Evolutionary conservation across 331 rosid genomes (phyloP).

Genomic region (Stylosanthes scabra): DNA sequence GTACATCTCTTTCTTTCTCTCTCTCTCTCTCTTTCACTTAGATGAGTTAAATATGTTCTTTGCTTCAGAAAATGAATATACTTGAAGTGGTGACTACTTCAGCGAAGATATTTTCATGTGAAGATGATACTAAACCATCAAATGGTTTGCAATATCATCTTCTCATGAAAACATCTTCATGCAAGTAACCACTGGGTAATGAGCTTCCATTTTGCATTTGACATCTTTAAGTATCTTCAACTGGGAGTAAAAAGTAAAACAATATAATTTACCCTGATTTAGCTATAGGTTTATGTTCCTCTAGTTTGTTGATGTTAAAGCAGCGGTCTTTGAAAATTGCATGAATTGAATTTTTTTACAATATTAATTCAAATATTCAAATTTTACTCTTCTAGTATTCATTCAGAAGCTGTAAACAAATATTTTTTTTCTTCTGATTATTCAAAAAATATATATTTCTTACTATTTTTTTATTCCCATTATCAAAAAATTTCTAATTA

Average conservation of each 20-base stretch:
- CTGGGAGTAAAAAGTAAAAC: background rate
- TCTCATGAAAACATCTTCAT: no score
- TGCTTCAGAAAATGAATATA: background rate
- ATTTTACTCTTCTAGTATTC: background rate
- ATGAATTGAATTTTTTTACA: background rate
- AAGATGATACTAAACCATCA: no score
- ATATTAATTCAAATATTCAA: background rate
- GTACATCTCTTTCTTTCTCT: slow-evolving; percentile 50
- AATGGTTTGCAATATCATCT: no score
- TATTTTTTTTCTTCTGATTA: slow-evolving; percentile 4
- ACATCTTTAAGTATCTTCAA: background rate
- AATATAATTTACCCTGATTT: background rate
- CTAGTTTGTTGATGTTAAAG: background rate
- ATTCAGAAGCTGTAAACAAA: background rate
- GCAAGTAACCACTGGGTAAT: background rate
- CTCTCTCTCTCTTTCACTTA: slow-evolving; percentile 15
- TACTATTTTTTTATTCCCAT: no score
- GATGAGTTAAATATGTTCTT: background rate
- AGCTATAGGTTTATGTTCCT: background rate
- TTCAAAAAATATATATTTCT: background rate
- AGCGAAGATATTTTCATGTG: no score
- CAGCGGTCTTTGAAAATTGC: background rate
- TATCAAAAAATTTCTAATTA: no score
- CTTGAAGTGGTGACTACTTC: background rate
- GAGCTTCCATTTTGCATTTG: background rate